Base-by-base conservation (phyloP, 139 green algal species). In the Auxenochlorella pyrenoidosa region DNA sequence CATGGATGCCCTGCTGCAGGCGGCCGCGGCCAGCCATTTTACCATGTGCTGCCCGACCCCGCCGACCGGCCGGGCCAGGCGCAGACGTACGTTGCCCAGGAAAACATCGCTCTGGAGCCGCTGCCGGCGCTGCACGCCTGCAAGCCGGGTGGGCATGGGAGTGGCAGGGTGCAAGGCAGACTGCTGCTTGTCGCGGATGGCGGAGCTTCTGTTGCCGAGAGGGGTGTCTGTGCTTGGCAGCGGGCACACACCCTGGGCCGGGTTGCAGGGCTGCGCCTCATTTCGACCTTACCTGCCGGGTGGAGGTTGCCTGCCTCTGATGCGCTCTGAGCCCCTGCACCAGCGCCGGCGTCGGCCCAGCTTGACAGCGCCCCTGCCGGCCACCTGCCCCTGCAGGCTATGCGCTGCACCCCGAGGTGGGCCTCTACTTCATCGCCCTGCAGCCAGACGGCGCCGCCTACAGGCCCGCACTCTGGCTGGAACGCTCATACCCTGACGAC, bases 71-170 rank as follows among this genome's bases (percentile, higher is more conserved):
- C 63, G 0, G 66, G 78, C 0, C 90, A 93, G 87, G 44, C 4
- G 32, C 83, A 84, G 40, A 95, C 91, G 0, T 95, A 95, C 43
- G 92, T 95, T 6, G 91, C 92, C 4, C 88, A 95, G 84, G 87
- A 92, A 34, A 92, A 87, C 72, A 83, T 87, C 19, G 24, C n/a
- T 36, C 59, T 84, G 41, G 83, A 83, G 73, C 24, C 75, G 44
- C 75, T 88, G 84, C 59, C 73, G 26, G 5, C 47, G 28, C 73
- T 73, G 72, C 58, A 83, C 47, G 21, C 58, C 40, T 32, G n/a
- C 63, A 85, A 43, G 22, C 75, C 58, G 41, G 83, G 83, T 87
- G 47, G 40, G 83, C 0, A 12, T 0, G 8, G 75, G 24, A n/a
- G 70, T 21, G n/a, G 5, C 28, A n/a, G 13, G 2, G 36, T 15